Conservation (phyloP, 306 rosid species). For the Casuarina cunninghamiana region DNA sequence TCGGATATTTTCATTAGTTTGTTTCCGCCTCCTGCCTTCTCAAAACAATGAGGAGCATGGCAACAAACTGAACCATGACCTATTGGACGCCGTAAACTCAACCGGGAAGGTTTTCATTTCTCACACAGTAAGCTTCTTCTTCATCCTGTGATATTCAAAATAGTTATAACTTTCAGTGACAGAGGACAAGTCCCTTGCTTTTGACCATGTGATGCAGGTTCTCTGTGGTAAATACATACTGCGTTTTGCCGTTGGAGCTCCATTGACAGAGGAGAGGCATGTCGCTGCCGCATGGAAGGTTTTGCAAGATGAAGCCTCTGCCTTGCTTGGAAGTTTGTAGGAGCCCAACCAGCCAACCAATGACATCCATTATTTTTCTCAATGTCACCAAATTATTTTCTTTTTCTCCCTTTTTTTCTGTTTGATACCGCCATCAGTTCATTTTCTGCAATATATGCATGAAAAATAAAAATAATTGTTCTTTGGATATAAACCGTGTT, state of each 20-base stretch:
- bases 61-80: slow-evolving; percentile 57
- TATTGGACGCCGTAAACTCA: slow-evolving; percentile 67
- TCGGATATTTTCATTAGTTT: slow-evolving; percentile 77
- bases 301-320: slow-evolving; percentile 71
- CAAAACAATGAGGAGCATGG: slow-evolving; percentile 45
- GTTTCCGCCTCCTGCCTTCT: slow-evolving; percentile 74
- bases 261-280: slow-evolving; percentile 84
- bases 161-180: neutral
- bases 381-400: no score
- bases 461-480: no score
- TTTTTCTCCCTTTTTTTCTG: no score
- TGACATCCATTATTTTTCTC: no score
- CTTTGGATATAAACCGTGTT: no score
- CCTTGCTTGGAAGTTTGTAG: slow-evolving; percentile 44
- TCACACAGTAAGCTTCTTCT: slow-evolving; percentile 69
- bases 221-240: slow-evolving; percentile 70
- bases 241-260: slow-evolving; percentile 90
- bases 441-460: no score
- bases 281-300: slow-evolving; percentile 70
- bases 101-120: slow-evolving; percentile 72
- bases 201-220: slow-evolving; percentile 55
- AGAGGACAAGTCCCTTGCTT: slow-evolving; percentile 8
- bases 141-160: neutral
- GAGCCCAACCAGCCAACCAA: slow-evolving; percentile 3
- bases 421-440: neutral